Conservation (phyloP, 2,329 filamentous ascomycete species). For the Zalaria sp. region DNA sequence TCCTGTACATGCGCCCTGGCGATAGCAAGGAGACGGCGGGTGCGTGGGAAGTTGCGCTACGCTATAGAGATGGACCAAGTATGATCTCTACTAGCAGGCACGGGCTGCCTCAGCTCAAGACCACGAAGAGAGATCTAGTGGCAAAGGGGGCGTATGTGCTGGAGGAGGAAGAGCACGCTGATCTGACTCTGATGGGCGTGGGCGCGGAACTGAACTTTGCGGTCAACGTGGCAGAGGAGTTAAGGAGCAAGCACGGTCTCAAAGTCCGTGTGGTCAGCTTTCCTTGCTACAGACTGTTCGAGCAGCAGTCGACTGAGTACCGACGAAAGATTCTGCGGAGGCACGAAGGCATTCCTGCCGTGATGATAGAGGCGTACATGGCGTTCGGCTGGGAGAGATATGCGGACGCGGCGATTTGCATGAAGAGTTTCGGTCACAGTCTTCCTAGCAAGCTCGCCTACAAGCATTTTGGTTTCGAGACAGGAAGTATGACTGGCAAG, state of each 20-base stretch:
- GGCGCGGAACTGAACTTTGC: slow-evolving; percentile 37
- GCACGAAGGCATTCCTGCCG: slow-evolving; percentile 28
- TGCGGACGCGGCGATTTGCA: slow-evolving; percentile 40
- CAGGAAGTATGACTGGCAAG: slow-evolving; percentile 27
- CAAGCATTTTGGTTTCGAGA: slow-evolving; percentile 42
- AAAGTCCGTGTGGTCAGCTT: slow-evolving; percentile 34
- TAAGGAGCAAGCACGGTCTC: slow-evolving; percentile 22
- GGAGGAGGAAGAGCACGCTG: slow-evolving; percentile 20
- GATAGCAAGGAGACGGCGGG: slow-evolving; percentile 25
- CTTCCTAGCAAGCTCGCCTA: slow-evolving; percentile 41
- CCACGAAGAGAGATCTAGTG: slow-evolving; percentile 24
- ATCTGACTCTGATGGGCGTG: slow-evolving; percentile 34
- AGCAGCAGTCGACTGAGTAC: slow-evolving; percentile 31
- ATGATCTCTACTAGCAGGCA: slow-evolving; percentile 33
- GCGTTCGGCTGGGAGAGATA: slow-evolving; percentile 47
- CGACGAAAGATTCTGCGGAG: slow-evolving; percentile 31
- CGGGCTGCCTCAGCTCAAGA: slow-evolving; percentile 22
- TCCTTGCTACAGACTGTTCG: slow-evolving; percentile 37
- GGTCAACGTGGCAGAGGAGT: slow-evolving; percentile 24
- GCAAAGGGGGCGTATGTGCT: slow-evolving; percentile 27
- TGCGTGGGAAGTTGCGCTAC: slow-evolving; percentile 26
- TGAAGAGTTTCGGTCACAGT: slow-evolving; percentile 42
- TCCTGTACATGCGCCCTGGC: slow-evolving; percentile 22
- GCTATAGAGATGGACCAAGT: slow-evolving; percentile 22
- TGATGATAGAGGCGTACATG: slow-evolving; percentile 48